phyloP scores from a whole-genome alignment of 495 filamentous ascomycete genomes.

The Xylaria scruposa region DNA sequence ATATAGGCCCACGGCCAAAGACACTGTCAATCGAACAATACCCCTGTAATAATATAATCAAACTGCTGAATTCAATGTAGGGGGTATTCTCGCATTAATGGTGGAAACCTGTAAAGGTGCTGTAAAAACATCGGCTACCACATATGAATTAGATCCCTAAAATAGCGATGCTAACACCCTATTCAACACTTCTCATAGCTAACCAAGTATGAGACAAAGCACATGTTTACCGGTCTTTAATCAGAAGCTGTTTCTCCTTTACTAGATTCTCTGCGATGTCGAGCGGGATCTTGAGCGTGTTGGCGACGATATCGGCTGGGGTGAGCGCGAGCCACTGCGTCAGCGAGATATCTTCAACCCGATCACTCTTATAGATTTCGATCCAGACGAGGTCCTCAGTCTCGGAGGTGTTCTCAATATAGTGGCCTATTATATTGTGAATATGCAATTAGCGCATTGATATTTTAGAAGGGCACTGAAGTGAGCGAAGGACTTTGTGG shows the following conservation, averaged over 20 bases:
- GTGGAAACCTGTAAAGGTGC: neutral
- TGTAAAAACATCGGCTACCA: neutral
- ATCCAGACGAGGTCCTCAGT: slow-evolving; percentile 68
- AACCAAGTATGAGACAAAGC: neutral
- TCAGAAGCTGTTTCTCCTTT: slow-evolving; percentile 68
- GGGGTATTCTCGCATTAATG: neutral
- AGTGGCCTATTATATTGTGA: slow-evolving; percentile 48
- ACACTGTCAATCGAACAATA: neutral
- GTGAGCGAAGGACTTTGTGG: neutral
- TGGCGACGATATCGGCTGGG: slow-evolving; percentile 64
- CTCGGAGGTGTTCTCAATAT: slow-evolving; percentile 69
- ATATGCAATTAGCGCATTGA: neutral
- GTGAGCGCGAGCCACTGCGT: slow-evolving; percentile 72
- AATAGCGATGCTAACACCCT: neutral
- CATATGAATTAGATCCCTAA: neutral
- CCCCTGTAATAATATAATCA: neutral
- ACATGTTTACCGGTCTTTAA: slow-evolving; percentile 37
- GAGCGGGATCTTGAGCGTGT: slow-evolving; percentile 62
- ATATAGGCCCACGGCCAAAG: neutral
- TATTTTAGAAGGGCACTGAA: neutral
- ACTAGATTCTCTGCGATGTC: slow-evolving; percentile 62
- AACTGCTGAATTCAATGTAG: neutral
- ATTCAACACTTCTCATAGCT: neutral
- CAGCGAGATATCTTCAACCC: slow-evolving; percentile 62
- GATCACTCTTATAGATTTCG: slow-evolving; percentile 69